A percentile compares a stretch with the other conserved stretches of the same genome.
Conservation (phyloP, 441 rosid genomes). For the Breynia disticha region DNA sequence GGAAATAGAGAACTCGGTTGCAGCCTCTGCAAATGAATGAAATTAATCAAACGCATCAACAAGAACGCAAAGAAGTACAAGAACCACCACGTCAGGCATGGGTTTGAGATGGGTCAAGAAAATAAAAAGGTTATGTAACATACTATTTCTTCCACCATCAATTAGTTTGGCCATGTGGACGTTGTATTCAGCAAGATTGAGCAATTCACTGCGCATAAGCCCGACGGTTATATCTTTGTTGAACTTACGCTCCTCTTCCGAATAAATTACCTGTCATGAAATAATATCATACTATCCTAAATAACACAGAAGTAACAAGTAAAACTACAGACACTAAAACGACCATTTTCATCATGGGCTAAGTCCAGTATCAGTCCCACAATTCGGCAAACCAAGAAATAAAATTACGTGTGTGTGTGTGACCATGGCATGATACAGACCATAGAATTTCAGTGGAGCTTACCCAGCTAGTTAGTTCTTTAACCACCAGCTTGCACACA, state of each 20-base stretch:
- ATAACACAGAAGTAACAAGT: no score
- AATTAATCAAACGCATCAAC: constrained; percentile 16
- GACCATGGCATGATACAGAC: no score
- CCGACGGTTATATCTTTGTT: constrained; percentile 85
- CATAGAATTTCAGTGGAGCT: constrained; percentile 11
- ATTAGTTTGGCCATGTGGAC: constrained; percentile 91
- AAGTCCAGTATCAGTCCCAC: no score
- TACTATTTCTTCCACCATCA: constrained; percentile 97
- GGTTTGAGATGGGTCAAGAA: no score
- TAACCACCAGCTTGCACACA: constrained; percentile 90
- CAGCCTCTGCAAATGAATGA: constrained; percentile 57
- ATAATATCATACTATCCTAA: no score
- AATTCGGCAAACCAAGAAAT: no score
- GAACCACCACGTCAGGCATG: no score
- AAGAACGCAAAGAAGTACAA: no score
- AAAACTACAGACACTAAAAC: no score
- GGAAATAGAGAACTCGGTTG: constrained; percentile 81
- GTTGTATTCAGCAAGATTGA: constrained; percentile 93
- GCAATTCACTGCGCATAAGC: constrained; percentile 76
- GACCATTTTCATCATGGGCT: no score
- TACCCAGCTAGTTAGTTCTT: constrained; percentile 99
- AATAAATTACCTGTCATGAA: constrained; percentile 61
- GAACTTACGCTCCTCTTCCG: constrained; percentile 89
- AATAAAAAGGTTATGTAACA: constrained; percentile 6
- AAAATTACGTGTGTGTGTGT: no score